Conservation (phyloP, 192 early-diverging fungal genomes). For the Backusella tuberculispora region DNA sequence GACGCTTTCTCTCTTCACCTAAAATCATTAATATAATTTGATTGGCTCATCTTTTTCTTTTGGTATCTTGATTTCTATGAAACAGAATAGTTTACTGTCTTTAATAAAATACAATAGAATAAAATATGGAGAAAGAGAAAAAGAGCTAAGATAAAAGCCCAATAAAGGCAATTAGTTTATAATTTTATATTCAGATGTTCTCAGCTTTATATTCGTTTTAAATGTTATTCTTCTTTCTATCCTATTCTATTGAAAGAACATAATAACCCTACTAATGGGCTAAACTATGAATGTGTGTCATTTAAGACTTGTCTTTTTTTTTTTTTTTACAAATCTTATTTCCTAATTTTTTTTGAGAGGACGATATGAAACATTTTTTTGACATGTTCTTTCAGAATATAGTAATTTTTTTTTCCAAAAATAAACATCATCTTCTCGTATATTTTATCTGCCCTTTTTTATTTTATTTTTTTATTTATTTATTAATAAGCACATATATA, state of each 20-base stretch:
- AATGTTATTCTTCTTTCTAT: too few relatives aligned
- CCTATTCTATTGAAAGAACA: neutral
- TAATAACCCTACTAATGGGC: neutral
- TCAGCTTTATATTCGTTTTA: neutral
- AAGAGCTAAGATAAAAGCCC: too few relatives aligned
- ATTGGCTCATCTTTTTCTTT: too few relatives aligned
- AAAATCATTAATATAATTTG: too few relatives aligned
- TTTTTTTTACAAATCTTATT: neutral
- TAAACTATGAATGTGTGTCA: too few relatives aligned
- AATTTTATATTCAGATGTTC: neutral
- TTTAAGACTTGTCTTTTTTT: neutral
- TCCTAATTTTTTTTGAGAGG: too few relatives aligned
- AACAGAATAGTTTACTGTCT: too few relatives aligned
- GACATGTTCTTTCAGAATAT: neutral
- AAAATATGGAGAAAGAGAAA: neutral
- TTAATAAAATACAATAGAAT: neutral
- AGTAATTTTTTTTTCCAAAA: conserved; percentile 4
- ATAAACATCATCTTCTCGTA: neutral
- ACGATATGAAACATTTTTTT: conserved; percentile 3
- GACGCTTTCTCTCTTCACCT: too few relatives aligned
- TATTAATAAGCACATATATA: neutral
- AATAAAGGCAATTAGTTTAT: neutral
- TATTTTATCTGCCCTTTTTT: neutral
- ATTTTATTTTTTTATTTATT: neutral
- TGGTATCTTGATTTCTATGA: too few relatives aligned